These are phyloP conservation scores for Aciculosporium take DNA, from an alignment of 2,329 filamentous ascomycete species.

Conservation along the genomic window DNA sequence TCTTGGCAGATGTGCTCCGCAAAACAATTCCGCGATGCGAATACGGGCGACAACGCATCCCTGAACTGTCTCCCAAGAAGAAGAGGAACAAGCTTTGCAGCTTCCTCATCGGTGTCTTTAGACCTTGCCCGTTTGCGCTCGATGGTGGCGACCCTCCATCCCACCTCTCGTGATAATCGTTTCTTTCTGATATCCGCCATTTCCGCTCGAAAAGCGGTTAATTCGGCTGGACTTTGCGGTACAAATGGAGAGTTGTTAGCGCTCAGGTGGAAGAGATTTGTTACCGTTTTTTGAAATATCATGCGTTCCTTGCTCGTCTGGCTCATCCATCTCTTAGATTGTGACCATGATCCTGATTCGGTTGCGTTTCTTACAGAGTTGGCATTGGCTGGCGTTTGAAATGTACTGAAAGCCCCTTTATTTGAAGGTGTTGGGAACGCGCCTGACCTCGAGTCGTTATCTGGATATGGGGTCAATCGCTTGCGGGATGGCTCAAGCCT, in stretches of 20 bases:
- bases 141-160: constrained; percentile 10
- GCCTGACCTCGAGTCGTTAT: background rate
- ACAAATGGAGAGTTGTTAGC: constrained; percentile 23
- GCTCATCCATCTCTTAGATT: constrained; percentile 27
- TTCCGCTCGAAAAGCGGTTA: constrained; percentile 19
- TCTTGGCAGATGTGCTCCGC: constrained; percentile 10
- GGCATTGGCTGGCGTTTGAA: background rate
- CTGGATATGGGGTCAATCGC: background rate
- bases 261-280: constrained; percentile 22
- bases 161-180: constrained; percentile 14
- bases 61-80: constrained; percentile 15
- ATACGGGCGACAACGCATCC: constrained; percentile 20
- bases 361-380: background rate
- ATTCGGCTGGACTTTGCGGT: constrained; percentile 20
- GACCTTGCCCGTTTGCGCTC: constrained; percentile 8
- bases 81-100: constrained; percentile 8
- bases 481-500: background rate
- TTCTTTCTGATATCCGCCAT: constrained; percentile 14
- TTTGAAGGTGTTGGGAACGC: background rate
- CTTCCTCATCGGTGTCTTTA: background rate
- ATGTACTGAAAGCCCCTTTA: constrained; percentile 1
- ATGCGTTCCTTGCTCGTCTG: constrained; percentile 18
- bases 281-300: constrained; percentile 21
- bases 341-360: constrained; percentile 20
- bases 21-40: constrained; percentile 21